Percentiles rank a stretch among this genome's conserved stretches.
Conservation (phyloP, 2,329 filamentous ascomycete genomes). For the Shiraia sp. region DNA sequence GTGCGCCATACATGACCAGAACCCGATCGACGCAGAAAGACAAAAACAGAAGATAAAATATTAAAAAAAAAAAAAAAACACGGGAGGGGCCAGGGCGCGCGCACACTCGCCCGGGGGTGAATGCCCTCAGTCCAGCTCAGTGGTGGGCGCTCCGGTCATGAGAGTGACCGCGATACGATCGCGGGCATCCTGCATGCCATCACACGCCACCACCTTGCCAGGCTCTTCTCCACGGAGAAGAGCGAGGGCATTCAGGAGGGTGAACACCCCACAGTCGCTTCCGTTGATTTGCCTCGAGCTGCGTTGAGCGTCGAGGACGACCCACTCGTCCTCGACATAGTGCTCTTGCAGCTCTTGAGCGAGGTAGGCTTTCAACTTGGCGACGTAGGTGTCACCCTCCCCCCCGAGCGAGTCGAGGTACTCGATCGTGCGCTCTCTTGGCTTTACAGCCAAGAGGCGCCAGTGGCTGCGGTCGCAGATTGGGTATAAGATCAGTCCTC, state of each 20-base stretch:
- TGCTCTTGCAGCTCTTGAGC: slow-evolving; percentile 59
- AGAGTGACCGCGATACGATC: slow-evolving; percentile 67
- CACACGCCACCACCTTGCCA: slow-evolving; percentile 50
- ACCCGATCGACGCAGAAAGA: too few species aligned
- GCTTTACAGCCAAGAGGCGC: slow-evolving; percentile 71
- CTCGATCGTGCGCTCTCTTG: slow-evolving; percentile 62
- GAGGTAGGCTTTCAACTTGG: slow-evolving; percentile 56
- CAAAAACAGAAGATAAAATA: too few species aligned
- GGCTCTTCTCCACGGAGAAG: slow-evolving; percentile 47
- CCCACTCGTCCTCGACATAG: slow-evolving; percentile 66
- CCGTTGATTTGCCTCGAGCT: slow-evolving; percentile 65
- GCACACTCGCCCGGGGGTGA: background rate
- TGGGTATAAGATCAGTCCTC: slow-evolving; percentile 71
- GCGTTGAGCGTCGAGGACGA: slow-evolving; percentile 50
- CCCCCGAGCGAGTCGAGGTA: slow-evolving; percentile 69
- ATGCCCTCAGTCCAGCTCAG: slow-evolving; percentile 27
- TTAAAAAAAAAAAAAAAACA: too few species aligned
- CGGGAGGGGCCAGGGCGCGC: background rate
- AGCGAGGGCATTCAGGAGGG: slow-evolving; percentile 73
- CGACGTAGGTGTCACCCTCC: slow-evolving; percentile 40
- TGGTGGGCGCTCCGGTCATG: slow-evolving; percentile 55
- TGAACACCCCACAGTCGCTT: slow-evolving; percentile 77
- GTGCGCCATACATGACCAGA: background rate
- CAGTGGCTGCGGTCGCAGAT: slow-evolving; percentile 69
- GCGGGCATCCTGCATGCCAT: slow-evolving; percentile 64